Evolutionary conservation across 768 basidiomycete genomes (phyloP).

Genomic region (Rhodotorula sphaerocarpa): DNA sequence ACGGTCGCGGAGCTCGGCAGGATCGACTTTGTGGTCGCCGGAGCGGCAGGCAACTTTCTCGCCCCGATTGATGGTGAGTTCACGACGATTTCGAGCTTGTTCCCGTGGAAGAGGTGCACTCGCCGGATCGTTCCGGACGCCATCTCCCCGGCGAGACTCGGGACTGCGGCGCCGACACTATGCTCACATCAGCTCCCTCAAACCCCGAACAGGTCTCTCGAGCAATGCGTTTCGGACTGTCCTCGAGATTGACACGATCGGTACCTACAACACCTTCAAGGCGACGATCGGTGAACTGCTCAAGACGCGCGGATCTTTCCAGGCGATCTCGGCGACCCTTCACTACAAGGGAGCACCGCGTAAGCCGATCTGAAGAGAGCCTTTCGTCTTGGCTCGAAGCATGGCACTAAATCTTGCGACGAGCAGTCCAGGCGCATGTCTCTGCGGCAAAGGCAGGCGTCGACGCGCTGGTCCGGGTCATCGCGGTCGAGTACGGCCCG

Average conservation of each 20-base stretch:
- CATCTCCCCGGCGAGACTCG: no score
- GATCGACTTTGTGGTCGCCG: constrained; percentile 96
- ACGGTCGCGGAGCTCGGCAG: constrained; percentile 68
- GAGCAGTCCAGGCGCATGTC: constrained; percentile 68
- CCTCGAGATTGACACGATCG: constrained; percentile 81
- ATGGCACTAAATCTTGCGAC: no score
- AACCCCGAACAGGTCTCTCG: constrained; percentile 49
- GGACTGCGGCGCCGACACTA: no score
- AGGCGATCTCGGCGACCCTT: constrained; percentile 80
- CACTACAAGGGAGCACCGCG: constrained; percentile 68
- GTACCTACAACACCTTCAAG: constrained; percentile 90
- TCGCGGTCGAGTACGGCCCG: constrained; percentile 91
- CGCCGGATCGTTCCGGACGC: no score
- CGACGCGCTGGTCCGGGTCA: constrained; percentile 73
- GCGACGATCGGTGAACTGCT: constrained; percentile 72
- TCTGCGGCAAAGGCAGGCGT: constrained; percentile 91
- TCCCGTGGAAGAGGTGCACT: no score
- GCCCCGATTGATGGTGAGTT: constrained; percentile 57
- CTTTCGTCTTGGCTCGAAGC: no score
- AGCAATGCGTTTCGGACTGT: constrained; percentile 88
- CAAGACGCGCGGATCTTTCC: constrained; percentile 57
- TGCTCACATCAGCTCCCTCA: background rate
- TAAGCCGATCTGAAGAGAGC: no score
- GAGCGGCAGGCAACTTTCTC: constrained; percentile 85
- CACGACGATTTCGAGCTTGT: no score